Evolutionary conservation across 352 stramenopile species (phyloP).

Genomic region (Phytophthora chlamydospora): DNA sequence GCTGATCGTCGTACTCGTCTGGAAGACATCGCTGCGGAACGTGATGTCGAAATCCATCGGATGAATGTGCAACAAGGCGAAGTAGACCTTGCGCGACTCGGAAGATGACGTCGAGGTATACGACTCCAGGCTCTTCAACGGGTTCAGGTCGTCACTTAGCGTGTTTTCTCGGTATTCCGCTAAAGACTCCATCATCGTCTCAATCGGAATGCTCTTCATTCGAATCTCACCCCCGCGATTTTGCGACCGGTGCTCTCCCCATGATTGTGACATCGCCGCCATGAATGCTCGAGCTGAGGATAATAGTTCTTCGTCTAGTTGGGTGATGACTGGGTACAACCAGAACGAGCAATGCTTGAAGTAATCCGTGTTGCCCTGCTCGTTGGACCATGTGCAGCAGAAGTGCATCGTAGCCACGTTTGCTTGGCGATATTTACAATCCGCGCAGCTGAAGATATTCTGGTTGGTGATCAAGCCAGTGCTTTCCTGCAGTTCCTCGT

Average conservation of each 20-base stretch:
- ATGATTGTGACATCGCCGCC: constrained; percentile 70
- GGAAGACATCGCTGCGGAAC: constrained; percentile 87
- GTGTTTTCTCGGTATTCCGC: constrained; percentile 83
- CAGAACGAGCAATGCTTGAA: constrained; percentile 91
- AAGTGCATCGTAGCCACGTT: constrained; percentile 88
- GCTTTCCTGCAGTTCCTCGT: constrained; percentile 34
- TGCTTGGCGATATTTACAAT: constrained; percentile 82
- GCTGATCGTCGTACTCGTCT: constrained; percentile 64
- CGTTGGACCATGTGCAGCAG: constrained; percentile 90
- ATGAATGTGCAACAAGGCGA: constrained; percentile 87
- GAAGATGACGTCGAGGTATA: constrained; percentile 71
- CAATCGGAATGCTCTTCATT: constrained; percentile 82
- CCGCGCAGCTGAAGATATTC: constrained; percentile 82
- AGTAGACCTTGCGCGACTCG: constrained; percentile 87
- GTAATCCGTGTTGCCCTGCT: constrained; percentile 89
- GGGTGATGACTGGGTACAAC: constrained; percentile 84
- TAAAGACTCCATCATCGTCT: constrained; percentile 80
- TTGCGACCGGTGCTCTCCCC: constrained; percentile 65
- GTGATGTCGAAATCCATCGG: constrained; percentile 90
- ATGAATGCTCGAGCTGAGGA: constrained; percentile 79
- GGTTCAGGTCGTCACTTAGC: constrained; percentile 77
- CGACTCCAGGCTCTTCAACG: constrained; percentile 70
- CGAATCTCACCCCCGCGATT: constrained; percentile 81
- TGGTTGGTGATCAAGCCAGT: constrained; percentile 63
- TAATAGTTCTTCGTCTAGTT: constrained; percentile 87